Evolutionary conservation across 768 basidiomycete species (phyloP).

Genomic region (Suillus decipiens): DNA sequence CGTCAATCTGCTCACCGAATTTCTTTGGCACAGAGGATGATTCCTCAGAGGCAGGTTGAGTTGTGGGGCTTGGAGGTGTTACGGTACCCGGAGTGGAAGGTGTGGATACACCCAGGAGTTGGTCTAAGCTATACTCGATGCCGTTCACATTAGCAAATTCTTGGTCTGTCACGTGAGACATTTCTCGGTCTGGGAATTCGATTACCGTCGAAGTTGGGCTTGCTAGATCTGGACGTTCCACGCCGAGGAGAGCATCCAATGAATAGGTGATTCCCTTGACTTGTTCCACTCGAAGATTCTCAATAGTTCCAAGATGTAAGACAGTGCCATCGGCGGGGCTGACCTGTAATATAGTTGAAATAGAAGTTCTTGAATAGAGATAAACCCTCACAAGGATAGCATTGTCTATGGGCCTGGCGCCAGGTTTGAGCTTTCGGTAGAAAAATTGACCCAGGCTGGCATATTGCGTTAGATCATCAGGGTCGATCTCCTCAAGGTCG

Average conservation of each 20-base stretch:
- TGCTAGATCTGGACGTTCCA: slow-evolving; percentile 49
- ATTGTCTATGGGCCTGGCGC: slow-evolving; percentile 76
- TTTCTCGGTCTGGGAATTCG: slow-evolving; percentile 49
- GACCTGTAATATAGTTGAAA: slow-evolving; percentile 48
- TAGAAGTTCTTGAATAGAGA: neutral
- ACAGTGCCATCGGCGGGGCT: slow-evolving; percentile 94
- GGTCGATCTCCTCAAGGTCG: slow-evolving; percentile 90
- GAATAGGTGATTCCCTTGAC: slow-evolving; percentile 99
- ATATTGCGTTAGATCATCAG: slow-evolving; percentile 74
- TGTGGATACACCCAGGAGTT: slow-evolving; percentile 68
- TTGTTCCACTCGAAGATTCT: slow-evolving; percentile 81
- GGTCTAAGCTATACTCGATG: slow-evolving; percentile 91
- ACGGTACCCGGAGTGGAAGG: slow-evolving; percentile 43
- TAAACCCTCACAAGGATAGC: slow-evolving; percentile 61
- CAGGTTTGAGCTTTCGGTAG: slow-evolving; percentile 83
- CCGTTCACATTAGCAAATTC: slow-evolving; percentile 98
- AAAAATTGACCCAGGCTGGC: slow-evolving; percentile 94
- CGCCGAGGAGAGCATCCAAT: slow-evolving; percentile 88
- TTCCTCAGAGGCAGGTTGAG: slow-evolving; percentile 24
- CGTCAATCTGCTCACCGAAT: slow-evolving; percentile 71
- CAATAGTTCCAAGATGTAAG: slow-evolving; percentile 89
- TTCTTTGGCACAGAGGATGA: slow-evolving; percentile 45
- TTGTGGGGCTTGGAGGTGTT: slow-evolving; percentile 30
- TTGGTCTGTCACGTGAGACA: slow-evolving; percentile 73
- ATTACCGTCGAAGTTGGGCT: slow-evolving; percentile 43